Conservation (phyloP, 2,329 filamentous ascomycete species). For the Incumbomyces lentus region DNA sequence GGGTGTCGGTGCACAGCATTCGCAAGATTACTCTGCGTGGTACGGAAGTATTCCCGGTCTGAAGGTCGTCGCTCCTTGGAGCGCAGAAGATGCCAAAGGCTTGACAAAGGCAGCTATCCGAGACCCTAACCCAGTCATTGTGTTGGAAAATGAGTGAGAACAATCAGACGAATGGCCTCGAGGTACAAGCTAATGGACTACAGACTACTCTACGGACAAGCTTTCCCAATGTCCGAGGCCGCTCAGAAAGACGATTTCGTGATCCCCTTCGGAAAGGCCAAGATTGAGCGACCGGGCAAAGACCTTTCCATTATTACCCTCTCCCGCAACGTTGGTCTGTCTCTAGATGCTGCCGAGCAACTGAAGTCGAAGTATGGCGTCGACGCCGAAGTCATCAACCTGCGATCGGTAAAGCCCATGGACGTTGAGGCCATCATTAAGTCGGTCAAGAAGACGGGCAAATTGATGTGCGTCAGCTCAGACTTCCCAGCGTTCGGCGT, state of each 20-base stretch:
- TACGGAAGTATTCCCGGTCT: conserved; percentile 96
- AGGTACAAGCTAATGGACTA: conserved; percentile 27
- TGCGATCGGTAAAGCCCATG: conserved; percentile 92
- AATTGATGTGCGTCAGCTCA: conserved; percentile 83
- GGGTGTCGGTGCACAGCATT: conserved; percentile 95
- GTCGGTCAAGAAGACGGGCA: conserved; percentile 97
- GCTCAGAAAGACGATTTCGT: conserved; percentile 96
- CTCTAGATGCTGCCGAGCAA: conserved; percentile 74
- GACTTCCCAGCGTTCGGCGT: conserved; percentile 95
- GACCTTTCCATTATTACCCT: conserved; percentile 92
- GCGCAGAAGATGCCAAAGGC: conserved; percentile 95
- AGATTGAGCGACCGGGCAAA: conserved; percentile 93
- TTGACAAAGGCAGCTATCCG: conserved; percentile 95
- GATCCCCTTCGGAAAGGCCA: conserved; percentile 94
- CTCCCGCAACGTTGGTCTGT: conserved; percentile 90
- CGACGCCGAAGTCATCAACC: conserved; percentile 93
- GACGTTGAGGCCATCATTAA: conserved; percentile 92
- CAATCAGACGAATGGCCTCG: background rate
- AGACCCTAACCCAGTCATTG: conserved; percentile 92
- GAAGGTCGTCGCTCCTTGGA: conserved; percentile 95
- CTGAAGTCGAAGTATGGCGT: conserved; percentile 95
- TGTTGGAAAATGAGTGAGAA: conserved; percentile 70
- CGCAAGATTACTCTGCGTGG: conserved; percentile 97
- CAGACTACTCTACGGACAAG: conserved; percentile 74
- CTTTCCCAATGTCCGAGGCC: conserved; percentile 94